phyloP scores from a whole-genome alignment of 148 eudicot genomes.

The Heliamphora exappendiculata region DNA sequence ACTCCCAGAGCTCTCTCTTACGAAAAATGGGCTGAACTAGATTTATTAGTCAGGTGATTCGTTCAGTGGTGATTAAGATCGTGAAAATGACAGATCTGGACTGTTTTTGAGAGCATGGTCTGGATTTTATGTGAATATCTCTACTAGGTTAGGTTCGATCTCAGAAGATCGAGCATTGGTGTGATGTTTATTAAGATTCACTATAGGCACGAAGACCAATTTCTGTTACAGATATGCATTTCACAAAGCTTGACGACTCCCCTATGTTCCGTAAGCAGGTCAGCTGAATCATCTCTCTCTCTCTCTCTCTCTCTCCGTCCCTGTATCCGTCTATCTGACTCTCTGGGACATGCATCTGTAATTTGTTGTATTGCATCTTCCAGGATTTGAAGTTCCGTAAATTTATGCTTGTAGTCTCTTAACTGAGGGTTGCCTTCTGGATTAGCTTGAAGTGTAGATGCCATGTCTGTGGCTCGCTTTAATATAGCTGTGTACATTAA shows the following conservation, averaged over 20 bases:
- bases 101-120: slow-evolving; percentile 7
- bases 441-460: neutral
- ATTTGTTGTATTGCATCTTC: neutral
- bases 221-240: slow-evolving; percentile 52
- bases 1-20: neutral
- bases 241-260: slow-evolving; percentile 93
- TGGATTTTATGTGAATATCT: neutral
- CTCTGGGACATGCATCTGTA: neutral
- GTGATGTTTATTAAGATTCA: slow-evolving; percentile 17
- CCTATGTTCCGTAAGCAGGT: slow-evolving; percentile 99
- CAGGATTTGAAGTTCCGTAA: neutral
- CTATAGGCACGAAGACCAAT: slow-evolving; percentile 9
- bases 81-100: slow-evolving; percentile 27
- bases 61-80: slow-evolving; percentile 3
- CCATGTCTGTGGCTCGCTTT: neutral
- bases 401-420: neutral
- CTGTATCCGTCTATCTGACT: too few relatives aligned
- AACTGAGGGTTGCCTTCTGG: neutral
- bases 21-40: neutral
- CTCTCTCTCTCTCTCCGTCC: neutral
- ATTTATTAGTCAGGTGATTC: neutral
- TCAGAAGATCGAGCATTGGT: slow-evolving; percentile 20
- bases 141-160: slow-evolving; percentile 3
- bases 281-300: slow-evolving; percentile 6
- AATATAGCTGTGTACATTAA: neutral